Percentiles rank a stretch among this genome's conserved stretches.
Evolutionary conservation across 2,329 filamentous ascomycete genomes (phyloP).

Genomic region (Arthrinium puccinioides): DNA sequence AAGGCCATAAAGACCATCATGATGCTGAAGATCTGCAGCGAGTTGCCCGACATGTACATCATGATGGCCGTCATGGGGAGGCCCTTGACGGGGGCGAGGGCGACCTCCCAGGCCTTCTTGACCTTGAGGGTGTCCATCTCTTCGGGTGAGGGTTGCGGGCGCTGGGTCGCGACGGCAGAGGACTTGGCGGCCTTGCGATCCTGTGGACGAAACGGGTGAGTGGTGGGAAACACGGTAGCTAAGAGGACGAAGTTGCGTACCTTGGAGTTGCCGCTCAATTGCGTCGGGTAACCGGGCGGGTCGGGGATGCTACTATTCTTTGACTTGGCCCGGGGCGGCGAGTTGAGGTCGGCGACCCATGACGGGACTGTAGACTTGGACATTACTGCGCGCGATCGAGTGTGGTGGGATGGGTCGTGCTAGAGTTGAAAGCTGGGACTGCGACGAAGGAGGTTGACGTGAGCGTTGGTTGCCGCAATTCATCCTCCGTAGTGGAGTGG

Average conservation of each 20-base stretch:
- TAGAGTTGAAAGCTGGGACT: too few species aligned
- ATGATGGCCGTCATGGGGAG: slow-evolving; percentile 98
- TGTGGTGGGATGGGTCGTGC: too few species aligned
- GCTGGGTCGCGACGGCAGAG: slow-evolving; percentile 37
- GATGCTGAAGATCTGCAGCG: slow-evolving; percentile 96
- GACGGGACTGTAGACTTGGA: slow-evolving; percentile 46
- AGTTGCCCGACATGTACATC: slow-evolving; percentile 99
- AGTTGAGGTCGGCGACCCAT: slow-evolving; percentile 79
- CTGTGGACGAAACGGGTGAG: slow-evolving; percentile 18
- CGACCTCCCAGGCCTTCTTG: slow-evolving; percentile 98
- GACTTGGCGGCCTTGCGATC: slow-evolving; percentile 38
- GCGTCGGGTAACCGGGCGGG: slow-evolving; percentile 73
- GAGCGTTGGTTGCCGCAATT: too few species aligned
- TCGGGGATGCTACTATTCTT: slow-evolving; percentile 68
- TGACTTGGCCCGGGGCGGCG: slow-evolving; percentile 56
- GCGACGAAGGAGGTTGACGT: too few species aligned
- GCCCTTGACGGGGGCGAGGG: slow-evolving; percentile 85
- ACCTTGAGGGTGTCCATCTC: slow-evolving; percentile 95
- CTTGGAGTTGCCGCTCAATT: slow-evolving; percentile 45
- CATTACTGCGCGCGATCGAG: too few species aligned
- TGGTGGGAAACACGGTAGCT: background rate
- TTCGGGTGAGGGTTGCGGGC: slow-evolving; percentile 64
- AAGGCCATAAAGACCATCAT: slow-evolving; percentile 99
- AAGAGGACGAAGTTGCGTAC: slow-evolving; percentile 26
- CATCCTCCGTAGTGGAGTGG: too few species aligned